Percentiles rank a stretch among this genome's conserved stretches.
Conservation (phyloP, 2,329 filamentous ascomycete species). For the Talaromyces marneffei region DNA sequence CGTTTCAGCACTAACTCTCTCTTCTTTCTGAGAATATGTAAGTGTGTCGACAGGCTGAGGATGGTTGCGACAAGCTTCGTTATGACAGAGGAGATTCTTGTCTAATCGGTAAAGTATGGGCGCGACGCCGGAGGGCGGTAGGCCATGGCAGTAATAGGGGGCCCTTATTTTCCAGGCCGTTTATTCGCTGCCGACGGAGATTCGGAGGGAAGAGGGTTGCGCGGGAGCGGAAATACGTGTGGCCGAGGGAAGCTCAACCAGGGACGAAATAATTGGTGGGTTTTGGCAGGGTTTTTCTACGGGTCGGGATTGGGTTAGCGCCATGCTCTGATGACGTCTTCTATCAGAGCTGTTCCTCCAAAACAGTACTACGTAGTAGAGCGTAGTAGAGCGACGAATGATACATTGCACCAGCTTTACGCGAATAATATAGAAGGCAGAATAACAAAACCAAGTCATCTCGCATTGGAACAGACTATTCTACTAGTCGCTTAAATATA, state of each 20-base stretch:
- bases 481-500: slow-evolving; percentile 12
- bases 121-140: slow-evolving; percentile 14
- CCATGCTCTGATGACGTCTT: slow-evolving; percentile 9
- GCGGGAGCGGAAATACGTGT: background rate
- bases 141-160: slow-evolving; percentile 1
- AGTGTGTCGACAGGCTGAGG: background rate
- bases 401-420: background rate
- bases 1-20: background rate
- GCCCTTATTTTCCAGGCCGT: background rate
- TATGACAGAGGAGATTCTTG: slow-evolving; percentile 1
- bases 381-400: no score
- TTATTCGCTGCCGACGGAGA: background rate
- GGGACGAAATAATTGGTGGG: background rate
- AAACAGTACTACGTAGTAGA: no score
- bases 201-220: background rate
- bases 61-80: background rate
- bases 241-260: slow-evolving; percentile 3
- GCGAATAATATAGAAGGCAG: background rate
- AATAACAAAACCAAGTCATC: slow-evolving; percentile 8
- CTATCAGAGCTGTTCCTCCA: no score
- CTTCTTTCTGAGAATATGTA: background rate
- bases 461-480: slow-evolving; percentile 10
- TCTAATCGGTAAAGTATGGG: slow-evolving; percentile 6
- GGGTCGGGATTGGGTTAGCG: background rate
- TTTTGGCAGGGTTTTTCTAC: background rate